These are phyloP conservation scores for Pseudocercospora crystallina DNA, from an alignment of 2,329 filamentous ascomycete species.

Conservation along the genomic window DNA sequence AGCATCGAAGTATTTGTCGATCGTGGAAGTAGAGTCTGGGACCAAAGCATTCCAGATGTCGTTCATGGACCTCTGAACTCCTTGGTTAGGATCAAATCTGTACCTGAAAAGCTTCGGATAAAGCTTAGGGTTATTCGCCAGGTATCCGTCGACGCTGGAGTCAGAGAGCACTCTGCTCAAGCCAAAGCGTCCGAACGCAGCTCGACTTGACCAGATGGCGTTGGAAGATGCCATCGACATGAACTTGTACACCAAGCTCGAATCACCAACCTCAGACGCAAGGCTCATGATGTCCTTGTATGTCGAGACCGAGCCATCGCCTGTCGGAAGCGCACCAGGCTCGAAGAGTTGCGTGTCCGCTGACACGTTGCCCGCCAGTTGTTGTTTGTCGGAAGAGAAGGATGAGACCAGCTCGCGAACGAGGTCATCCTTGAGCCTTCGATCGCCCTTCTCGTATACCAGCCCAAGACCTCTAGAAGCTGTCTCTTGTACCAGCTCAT, in stretches of 20 bases:
- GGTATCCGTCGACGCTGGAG: slow-evolving; percentile 65
- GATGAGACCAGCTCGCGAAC: slow-evolving; percentile 84
- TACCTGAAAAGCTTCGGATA: slow-evolving; percentile 95
- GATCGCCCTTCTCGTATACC: slow-evolving; percentile 90
- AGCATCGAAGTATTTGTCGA: slow-evolving; percentile 79
- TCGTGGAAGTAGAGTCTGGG: slow-evolving; percentile 74
- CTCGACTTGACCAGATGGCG: slow-evolving; percentile 94
- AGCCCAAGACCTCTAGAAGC: slow-evolving; percentile 87
- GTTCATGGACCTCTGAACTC: slow-evolving; percentile 93
- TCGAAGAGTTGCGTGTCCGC: slow-evolving; percentile 93
- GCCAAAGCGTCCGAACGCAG: slow-evolving; percentile 91
- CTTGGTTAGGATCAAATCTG: slow-evolving; percentile 89
- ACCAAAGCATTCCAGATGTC: slow-evolving; percentile 97
- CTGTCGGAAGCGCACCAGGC: slow-evolving; percentile 82
- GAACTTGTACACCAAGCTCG: slow-evolving; percentile 94
- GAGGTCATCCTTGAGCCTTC: slow-evolving; percentile 74
- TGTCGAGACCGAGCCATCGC: slow-evolving; percentile 86
- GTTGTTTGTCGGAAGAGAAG: slow-evolving; percentile 73
- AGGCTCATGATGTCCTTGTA: slow-evolving; percentile 97
- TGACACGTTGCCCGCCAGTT: slow-evolving; percentile 74
- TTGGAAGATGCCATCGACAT: slow-evolving; percentile 97
- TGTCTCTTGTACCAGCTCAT: slow-evolving; percentile 94
- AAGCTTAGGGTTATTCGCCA: slow-evolving; percentile 83
- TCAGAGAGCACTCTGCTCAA: slow-evolving; percentile 89
- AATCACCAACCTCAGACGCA: slow-evolving; percentile 94